phyloP scores from a whole-genome alignment of 805 yeast species.

The Saturnispora saitoi region DNA sequence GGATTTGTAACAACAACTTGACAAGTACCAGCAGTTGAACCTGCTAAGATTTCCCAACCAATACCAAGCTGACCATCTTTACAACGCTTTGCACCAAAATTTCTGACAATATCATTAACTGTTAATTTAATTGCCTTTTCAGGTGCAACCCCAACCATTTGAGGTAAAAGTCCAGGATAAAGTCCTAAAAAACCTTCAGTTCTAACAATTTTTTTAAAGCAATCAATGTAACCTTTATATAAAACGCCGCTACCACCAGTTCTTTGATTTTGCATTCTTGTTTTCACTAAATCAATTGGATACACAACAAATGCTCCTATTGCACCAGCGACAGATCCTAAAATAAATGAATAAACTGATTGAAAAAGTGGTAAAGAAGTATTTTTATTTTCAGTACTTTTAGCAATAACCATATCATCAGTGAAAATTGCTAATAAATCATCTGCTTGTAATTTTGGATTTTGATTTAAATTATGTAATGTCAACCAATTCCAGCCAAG shows the following conservation, averaged over 20 bases:
- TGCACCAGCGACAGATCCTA: conserved; percentile 95
- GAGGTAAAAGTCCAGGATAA: conserved; percentile 90
- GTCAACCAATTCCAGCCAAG: conserved; percentile 30
- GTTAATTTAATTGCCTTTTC: conserved; percentile 96
- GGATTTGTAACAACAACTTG: conserved; percentile 96
- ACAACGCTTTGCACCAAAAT: conserved; percentile 48
- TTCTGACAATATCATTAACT: conserved; percentile 81
- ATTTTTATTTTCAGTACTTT: conserved; percentile 38
- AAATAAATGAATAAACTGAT: conserved; percentile 74
- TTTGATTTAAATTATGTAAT: conserved; percentile 18
- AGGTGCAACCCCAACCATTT: conserved; percentile 94
- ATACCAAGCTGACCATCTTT: conserved; percentile 41
- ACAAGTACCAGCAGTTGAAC: conserved; percentile 93
- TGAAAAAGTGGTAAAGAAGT: conserved; percentile 62
- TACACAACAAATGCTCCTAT: conserved; percentile 97
- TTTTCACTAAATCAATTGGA: conserved; percentile 92
- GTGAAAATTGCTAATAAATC: conserved; percentile 36
- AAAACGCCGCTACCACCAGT: conserved; percentile 37
- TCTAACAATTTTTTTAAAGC: conserved; percentile 66
- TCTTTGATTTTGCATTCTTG: conserved; percentile 95
- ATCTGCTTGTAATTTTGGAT: conserved; percentile 23
- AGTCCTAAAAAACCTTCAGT: conserved; percentile 80
- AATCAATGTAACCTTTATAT: conserved; percentile 77
- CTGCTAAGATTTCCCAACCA: conserved; percentile 71
- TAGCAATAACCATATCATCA: conserved; percentile 37